Conservation (phyloP, 306 rosid genomes). For the Fragaria iinumae region DNA sequence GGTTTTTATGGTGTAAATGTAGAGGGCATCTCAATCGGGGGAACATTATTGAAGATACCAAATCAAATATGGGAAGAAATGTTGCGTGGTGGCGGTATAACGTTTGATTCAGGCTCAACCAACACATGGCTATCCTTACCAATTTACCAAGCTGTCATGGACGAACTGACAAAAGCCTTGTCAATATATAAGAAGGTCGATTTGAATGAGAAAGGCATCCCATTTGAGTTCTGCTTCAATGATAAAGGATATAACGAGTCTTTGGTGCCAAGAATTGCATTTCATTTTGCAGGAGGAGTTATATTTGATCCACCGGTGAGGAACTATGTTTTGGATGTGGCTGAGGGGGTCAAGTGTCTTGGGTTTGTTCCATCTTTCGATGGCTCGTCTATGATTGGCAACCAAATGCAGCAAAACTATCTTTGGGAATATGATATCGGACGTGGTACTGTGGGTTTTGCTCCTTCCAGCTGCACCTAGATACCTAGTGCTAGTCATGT, state of each 20-base stretch:
- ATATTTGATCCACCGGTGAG: neutral
- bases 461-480: conserved; percentile 3
- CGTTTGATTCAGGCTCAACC: neutral
- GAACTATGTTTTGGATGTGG: neutral
- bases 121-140: neutral
- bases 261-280: neutral
- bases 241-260: neutral
- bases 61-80: neutral
- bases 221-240: conserved; percentile 4
- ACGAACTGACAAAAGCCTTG: neutral
- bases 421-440: neutral
- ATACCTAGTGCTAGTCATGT: neutral
- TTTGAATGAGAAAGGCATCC: neutral
- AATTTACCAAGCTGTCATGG: neutral
- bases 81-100: neutral
- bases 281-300: neutral
- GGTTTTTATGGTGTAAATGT: neutral
- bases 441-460: neutral
- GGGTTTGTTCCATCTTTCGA: neutral
- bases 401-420: conserved; percentile 9
- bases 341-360: neutral
- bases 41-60: neutral
- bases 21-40: neutral
- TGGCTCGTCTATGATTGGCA: neutral
- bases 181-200: neutral